A percentile compares a stretch with the other conserved stretches of the same genome.
Evolutionary conservation across 371 early-diverging fungal genomes (phyloP).

Genomic region (Apophysomyces trapeziformis): DNA sequence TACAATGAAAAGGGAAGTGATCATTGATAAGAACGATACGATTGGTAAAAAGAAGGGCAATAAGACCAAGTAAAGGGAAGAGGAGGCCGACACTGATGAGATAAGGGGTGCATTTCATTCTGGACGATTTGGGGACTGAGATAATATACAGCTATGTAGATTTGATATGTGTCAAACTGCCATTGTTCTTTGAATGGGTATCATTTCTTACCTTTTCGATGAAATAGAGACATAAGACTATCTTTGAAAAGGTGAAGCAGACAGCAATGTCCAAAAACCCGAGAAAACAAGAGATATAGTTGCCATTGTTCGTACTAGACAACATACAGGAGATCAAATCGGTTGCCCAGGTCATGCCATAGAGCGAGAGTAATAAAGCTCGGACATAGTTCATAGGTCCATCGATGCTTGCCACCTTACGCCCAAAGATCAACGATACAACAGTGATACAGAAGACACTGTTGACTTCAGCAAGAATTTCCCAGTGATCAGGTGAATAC

Average conservation of each 20-base stretch:
- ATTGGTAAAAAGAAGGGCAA: constrained; percentile 46
- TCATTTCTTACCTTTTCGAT: constrained; percentile 57
- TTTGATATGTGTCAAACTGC: constrained; percentile 28
- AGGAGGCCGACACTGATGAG: constrained; percentile 46
- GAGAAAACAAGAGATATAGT: constrained; percentile 51
- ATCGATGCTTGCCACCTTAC: constrained; percentile 52
- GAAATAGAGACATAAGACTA: constrained; percentile 55
- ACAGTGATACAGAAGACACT: constrained; percentile 56
- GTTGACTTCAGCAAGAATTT: constrained; percentile 50
- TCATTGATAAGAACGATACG: constrained; percentile 28
- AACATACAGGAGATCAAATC: constrained; percentile 55
- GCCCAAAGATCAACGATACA: constrained; percentile 58
- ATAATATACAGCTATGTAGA: constrained; percentile 43
- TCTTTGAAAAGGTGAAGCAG: constrained; percentile 48
- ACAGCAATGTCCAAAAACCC: constrained; percentile 46
- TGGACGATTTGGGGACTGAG: constrained; percentile 42
- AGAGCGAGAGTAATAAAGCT: constrained; percentile 44
- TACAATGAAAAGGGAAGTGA: constrained; percentile 45
- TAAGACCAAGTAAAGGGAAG: constrained; percentile 44
- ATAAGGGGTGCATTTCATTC: constrained; percentile 50
- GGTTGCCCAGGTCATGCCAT: constrained; percentile 54
- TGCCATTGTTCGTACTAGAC: constrained; percentile 60
- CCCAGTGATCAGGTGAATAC: constrained; percentile 54
- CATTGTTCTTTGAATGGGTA: constrained; percentile 3
- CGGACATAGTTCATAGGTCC: constrained; percentile 56